These are phyloP conservation scores for Aspergillus udagawae DNA, from an alignment of 2,329 filamentous ascomycete species.

Conservation along the genomic window DNA sequence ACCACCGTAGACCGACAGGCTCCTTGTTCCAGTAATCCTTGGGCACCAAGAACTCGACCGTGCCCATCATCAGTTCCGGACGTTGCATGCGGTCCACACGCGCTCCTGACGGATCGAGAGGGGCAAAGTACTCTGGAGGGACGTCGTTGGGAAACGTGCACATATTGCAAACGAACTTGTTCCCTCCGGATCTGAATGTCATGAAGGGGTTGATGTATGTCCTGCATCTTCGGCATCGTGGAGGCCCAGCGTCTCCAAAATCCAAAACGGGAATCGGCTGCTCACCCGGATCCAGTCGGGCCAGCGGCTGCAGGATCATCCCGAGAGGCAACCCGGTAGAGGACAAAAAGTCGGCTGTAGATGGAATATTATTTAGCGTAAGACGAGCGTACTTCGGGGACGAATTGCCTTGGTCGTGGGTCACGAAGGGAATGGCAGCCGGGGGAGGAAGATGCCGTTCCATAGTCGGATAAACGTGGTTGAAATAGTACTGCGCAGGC, in stretches of 20 bases:
- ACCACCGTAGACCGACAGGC: slow-evolving; percentile 78
- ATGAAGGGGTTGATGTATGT: slow-evolving; percentile 99
- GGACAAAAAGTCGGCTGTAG: slow-evolving; percentile 71
- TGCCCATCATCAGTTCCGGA: slow-evolving; percentile 84
- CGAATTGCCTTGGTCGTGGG: slow-evolving; percentile 93
- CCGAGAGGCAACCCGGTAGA: slow-evolving; percentile 83
- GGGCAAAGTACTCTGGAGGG: slow-evolving; percentile 84
- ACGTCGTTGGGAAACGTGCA: slow-evolving; percentile 98
- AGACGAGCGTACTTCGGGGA: slow-evolving; percentile 91
- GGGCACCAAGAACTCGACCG: slow-evolving; percentile 92
- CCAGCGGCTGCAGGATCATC: slow-evolving; percentile 82
- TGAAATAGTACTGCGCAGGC: slow-evolving; percentile 77
- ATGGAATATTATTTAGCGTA: slow-evolving; percentile 89
- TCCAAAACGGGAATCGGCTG: slow-evolving; percentile 85
- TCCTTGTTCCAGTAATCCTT: slow-evolving; percentile 99
- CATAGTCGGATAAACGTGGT: slow-evolving; percentile 89
- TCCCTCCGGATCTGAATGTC: slow-evolving; percentile 90
- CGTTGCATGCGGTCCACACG: slow-evolving; percentile 84
- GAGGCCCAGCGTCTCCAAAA: slow-evolving; percentile 87
- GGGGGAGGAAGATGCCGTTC: slow-evolving; percentile 90
- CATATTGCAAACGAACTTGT: slow-evolving; percentile 97
- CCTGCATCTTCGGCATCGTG: slow-evolving; percentile 85
- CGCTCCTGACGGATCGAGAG: slow-evolving; percentile 79
- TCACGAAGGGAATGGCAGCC: slow-evolving; percentile 80
- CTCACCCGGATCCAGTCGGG: slow-evolving; percentile 77